A percentile compares a stretch with the other conserved stretches of the same genome.
Conservation (phyloP, 1,139 yeast species). For the Blastobotrys niveus region DNA sequence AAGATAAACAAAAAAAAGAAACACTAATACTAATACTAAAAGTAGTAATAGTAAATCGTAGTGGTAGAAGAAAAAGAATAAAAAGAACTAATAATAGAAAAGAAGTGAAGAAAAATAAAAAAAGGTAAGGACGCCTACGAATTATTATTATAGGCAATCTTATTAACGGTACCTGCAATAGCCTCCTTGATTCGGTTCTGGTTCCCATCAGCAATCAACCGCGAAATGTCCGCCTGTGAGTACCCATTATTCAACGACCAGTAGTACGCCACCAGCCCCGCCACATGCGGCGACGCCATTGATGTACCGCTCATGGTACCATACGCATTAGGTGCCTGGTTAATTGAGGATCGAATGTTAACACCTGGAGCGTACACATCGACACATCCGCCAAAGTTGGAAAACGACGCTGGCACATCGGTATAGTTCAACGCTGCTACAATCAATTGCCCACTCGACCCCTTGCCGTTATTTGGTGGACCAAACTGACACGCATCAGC, state of each 20-base stretch:
- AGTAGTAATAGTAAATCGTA: background rate
- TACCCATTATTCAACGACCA: constrained; percentile 41
- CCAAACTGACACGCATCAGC: constrained; percentile 70
- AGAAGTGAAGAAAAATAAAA: background rate
- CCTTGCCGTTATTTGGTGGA: constrained; percentile 55
- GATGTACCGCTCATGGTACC: constrained; percentile 72
- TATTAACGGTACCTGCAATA: constrained; percentile 24
- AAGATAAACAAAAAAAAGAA: background rate
- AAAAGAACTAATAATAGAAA: background rate
- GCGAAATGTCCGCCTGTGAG: constrained; percentile 20
- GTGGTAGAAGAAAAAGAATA: background rate
- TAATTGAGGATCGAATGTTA: constrained; percentile 45
- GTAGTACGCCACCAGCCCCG: constrained; percentile 66
- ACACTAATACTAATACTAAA: background rate
- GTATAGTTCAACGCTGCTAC: constrained; percentile 77
- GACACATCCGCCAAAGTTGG: constrained; percentile 86
- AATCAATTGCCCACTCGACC: constrained; percentile 44
- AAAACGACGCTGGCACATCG: constrained; percentile 64
- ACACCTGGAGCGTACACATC: constrained; percentile 82
- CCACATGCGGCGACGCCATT: constrained; percentile 78
- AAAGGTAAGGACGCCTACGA: background rate
- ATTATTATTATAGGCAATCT: constrained; percentile 27
- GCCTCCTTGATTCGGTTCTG: constrained; percentile 20
- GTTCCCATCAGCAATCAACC: constrained; percentile 23
- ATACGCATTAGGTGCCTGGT: constrained; percentile 29